phyloP scores from a whole-genome alignment of 306 rosid species.

The Ormosia emarginata region DNA sequence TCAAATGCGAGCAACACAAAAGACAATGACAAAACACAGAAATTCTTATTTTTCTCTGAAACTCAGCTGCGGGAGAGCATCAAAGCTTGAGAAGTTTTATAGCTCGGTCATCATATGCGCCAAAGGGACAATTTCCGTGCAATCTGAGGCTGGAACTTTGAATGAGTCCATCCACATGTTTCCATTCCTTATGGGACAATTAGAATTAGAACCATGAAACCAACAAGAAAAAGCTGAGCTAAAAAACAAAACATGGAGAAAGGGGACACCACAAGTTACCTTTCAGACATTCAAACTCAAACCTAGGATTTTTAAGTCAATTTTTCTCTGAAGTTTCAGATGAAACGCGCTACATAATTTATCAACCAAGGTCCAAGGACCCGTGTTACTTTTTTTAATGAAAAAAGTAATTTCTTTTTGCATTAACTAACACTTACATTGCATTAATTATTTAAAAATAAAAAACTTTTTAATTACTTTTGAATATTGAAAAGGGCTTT shows the following conservation, averaged over 20 bases:
- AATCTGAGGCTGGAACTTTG: slow-evolving; percentile 22
- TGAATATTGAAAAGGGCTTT: too few relatives aligned
- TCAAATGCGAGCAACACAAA: neutral
- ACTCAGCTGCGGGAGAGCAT: neutral
- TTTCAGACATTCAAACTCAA: slow-evolving; percentile 14
- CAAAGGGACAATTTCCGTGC: slow-evolving; percentile 28
- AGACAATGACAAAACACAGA: neutral
- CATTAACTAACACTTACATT: neutral
- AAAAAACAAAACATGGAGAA: neutral
- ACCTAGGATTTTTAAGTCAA: neutral
- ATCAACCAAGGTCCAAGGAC: neutral
- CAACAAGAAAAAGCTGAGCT: neutral
- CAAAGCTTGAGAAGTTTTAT: neutral
- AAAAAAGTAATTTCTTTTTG: neutral
- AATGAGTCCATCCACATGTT: slow-evolving; percentile 21
- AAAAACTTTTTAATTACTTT: too few relatives aligned
- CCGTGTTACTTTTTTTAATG: neutral
- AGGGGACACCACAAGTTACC: neutral
- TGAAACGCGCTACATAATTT: slow-evolving; percentile 17
- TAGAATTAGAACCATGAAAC: neutral
- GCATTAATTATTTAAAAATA: too few relatives aligned
- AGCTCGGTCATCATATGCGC: neutral
- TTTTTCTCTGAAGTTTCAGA: slow-evolving; percentile 28
- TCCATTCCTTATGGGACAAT: neutral
- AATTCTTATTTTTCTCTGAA: neutral